Evolutionary conservation across 2,329 filamentous ascomycete genomes (phyloP), one percentile per base, ranked within the genome.

Genomic region (Colletotrichum liaoningense): DNA sequence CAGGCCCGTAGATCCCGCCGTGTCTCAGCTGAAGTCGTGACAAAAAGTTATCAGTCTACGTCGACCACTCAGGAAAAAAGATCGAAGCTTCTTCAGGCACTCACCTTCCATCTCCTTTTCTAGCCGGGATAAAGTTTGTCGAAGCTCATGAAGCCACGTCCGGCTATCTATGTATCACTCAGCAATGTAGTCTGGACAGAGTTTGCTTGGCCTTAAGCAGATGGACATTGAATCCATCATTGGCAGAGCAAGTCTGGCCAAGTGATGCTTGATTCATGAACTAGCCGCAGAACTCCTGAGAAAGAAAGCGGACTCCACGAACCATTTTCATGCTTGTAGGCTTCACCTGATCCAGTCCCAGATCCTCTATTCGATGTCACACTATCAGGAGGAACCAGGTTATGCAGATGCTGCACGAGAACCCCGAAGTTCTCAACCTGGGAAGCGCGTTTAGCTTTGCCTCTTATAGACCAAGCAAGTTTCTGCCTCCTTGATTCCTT

Each of bases 1-100:
- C 77, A 79, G 2, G 63, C 54, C 35, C 73, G 63, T 11, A 78
- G 30, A 3, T 75, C 74, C 19, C 67, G 65, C 26, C 69, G 68
- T 28, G 49, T 63, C 11, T 63, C 46, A 1, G 58, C 73, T 75
- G 19, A 16, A 19, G 38, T 42, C 5, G 38, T 42, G 16, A 12
- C 33, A 35, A 1, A 5, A 30, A 22, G 4, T 19, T 5, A n/a
- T 70, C 30, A 52, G 26, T 14, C 2, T 35, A 12, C 33, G 33
- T n/a, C n/a, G n/a, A n/a, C n/a, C n/a, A n/a, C n/a, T n/a, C n/a
- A n/a, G n/a, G n/a, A n/a, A n/a, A n/a, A n/a, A n/a, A n/a, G n/a
- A n/a, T n/a, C n/a, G n/a, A n/a, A n/a, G n/a, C n/a, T n/a, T n/a
- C n/a, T n/a, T n/a, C n/a, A n/a, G n/a, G n/a, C 28, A 12, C 22